Conservation (phyloP, 192 early-diverging fungal genomes). For the Dimargaris xerosporica region DNA sequence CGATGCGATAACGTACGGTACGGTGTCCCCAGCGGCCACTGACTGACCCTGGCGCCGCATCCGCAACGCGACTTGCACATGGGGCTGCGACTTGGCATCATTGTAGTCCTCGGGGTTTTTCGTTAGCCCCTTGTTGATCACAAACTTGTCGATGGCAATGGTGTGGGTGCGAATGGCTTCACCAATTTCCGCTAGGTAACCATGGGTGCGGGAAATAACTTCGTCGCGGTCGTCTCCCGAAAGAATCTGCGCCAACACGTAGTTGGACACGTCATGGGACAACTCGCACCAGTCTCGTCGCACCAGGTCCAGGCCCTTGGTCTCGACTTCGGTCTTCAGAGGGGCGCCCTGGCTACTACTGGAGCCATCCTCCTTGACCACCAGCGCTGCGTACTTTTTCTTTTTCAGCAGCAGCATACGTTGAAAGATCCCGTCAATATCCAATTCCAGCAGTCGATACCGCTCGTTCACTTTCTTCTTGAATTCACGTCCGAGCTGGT, state of each 20-base stretch:
- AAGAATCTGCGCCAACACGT: conserved; percentile 43
- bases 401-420: conserved; percentile 87
- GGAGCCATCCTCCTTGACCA: conserved; percentile 13
- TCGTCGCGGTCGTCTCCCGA: conserved; percentile 40
- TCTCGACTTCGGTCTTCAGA: conserved; percentile 43
- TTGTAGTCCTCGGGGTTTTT: conserved; percentile 85
- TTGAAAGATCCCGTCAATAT: conserved; percentile 86
- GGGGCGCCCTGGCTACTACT: neutral
- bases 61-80: conserved; percentile 84
- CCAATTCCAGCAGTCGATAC: conserved; percentile 91
- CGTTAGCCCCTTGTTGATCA: conserved; percentile 86
- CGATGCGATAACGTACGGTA: conserved; percentile 70
- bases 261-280: conserved; percentile 75
- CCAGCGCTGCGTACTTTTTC: conserved; percentile 93
- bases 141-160: conserved; percentile 61
- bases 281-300: conserved; percentile 95
- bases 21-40: conserved; percentile 70
- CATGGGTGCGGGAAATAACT: conserved; percentile 63
- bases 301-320: conserved; percentile 90
- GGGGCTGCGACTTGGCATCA: conserved; percentile 76
- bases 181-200: conserved; percentile 48
- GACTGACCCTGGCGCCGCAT: conserved; percentile 52
- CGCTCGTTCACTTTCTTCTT: conserved; percentile 76
- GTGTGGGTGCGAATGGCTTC: conserved; percentile 49
- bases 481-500: conserved; percentile 65